Evolutionary conservation across 2,329 filamentous ascomycete genomes (phyloP).

Genomic region (Amesomyces nigricolor): DNA sequence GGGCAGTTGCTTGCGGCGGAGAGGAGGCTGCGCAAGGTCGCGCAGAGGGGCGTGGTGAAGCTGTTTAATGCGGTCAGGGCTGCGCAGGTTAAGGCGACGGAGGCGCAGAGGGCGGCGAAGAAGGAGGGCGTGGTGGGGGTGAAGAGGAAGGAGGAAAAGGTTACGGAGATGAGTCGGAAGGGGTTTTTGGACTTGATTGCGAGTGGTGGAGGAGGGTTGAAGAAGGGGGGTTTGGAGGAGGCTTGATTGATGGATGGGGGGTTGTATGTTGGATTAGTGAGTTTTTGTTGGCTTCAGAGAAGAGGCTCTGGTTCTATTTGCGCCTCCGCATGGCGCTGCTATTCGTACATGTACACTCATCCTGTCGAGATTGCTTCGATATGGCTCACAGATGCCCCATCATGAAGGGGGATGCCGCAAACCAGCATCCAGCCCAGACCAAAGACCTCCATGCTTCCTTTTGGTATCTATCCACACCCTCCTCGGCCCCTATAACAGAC

Average conservation of each 20-base stretch:
- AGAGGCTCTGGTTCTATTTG: slow-evolving; percentile 17
- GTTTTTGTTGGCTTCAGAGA: slow-evolving; percentile 8
- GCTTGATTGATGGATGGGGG: slow-evolving; percentile 32
- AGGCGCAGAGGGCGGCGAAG: slow-evolving; percentile 65
- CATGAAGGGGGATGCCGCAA: neutral
- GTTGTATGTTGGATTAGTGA: neutral
- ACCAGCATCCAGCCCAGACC: neutral
- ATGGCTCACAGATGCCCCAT: neutral
- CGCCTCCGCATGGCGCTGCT: neutral
- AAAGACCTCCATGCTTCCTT: slow-evolving; percentile 12
- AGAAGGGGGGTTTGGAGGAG: slow-evolving; percentile 55
- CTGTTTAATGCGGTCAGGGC: slow-evolving; percentile 93
- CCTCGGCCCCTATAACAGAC: slow-evolving; percentile 7
- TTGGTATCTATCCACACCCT: slow-evolving; percentile 24
- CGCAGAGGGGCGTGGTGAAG: slow-evolving; percentile 89
- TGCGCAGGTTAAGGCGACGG: slow-evolving; percentile 81
- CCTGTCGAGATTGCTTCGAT: neutral
- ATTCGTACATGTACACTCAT: slow-evolving; percentile 20
- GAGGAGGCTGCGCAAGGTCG: slow-evolving; percentile 75
- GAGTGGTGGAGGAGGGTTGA: slow-evolving; percentile 53
- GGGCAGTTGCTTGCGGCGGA: slow-evolving; percentile 63
- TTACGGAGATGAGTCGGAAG: slow-evolving; percentile 95
- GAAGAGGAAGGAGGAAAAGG: slow-evolving; percentile 73
- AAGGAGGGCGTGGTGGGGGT: slow-evolving; percentile 73
- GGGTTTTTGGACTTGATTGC: slow-evolving; percentile 90